Evolutionary conservation across 2,329 filamentous ascomycete species (phyloP), one percentile per base, ranked within the genome.

Genomic region (Elsinoe arachidis): DNA sequence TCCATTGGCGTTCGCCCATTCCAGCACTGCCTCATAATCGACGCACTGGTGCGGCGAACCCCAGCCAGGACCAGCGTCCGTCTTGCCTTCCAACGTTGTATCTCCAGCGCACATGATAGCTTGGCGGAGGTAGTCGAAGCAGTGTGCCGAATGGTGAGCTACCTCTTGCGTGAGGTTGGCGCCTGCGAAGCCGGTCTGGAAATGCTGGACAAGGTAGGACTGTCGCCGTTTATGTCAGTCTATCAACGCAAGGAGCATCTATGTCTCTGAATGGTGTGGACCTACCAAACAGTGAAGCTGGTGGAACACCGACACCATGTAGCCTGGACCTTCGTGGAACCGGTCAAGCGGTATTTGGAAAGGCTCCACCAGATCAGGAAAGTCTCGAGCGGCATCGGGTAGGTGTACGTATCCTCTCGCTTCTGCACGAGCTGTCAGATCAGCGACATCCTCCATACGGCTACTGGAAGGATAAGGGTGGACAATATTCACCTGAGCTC

Each of bases 281-380:
- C 23, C 60, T 55, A 49, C 52, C 1, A 71, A 63, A 52, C 69
- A 71, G 56, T 70, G 68, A 39, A 70, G 58, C 51, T 70, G 67
- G 58, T 70, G 68, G 61, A 67, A 71, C 43, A 70, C 53, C 11
- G 66, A 64, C 37, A 66, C 64, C 46, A 65, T 65, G 62, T 69
- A 71, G 58, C 37, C 37, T 39, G 37, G 37, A n/a, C 37, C 37
- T 5, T 39, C 17, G 17, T 39, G 37, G 37, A n/a, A 39, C 5
- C 37, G 37, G 12, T 39, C 37, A 10, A 39, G 37, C 17, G 14
- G 37, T 19, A 39, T 19, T 11, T 39, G 14, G 14, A 39, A 39
- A 39, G 37, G 37, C 37, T 39, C 37, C 37, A 39, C 37, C 4
- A 39, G 37, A 19, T 39, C 37, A 10, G 14, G 14, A 10, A n/a